Conservation (phyloP, 2,329 filamentous ascomycete species). For the Cadophora malorum region DNA sequence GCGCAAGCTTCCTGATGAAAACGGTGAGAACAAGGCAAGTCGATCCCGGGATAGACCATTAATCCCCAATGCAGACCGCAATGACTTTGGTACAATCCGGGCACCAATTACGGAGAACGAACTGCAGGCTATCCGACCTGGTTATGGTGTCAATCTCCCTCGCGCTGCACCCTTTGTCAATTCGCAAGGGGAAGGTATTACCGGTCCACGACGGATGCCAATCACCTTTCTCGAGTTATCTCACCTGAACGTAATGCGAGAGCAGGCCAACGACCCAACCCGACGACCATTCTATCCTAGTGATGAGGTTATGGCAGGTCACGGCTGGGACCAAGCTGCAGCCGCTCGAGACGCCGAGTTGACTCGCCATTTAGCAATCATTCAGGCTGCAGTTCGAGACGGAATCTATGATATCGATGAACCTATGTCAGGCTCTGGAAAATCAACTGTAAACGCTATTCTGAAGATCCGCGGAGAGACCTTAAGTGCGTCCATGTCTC, state of each 20-base stretch:
- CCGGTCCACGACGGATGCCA: not conserved
- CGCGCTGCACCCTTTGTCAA: not conserved
- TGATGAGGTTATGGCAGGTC: not conserved
- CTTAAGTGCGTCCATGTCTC: too few relatives aligned
- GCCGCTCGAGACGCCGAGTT: not conserved
- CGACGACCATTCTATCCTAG: too few relatives aligned
- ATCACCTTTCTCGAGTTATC: not conserved
- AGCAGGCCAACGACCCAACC: too few relatives aligned
- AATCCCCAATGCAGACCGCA: not conserved
- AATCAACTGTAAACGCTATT: not conserved
- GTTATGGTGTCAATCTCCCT: not conserved
- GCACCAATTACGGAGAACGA: not conserved
- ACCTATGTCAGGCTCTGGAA: not conserved
- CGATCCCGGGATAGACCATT: not conserved
- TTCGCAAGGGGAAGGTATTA: too few relatives aligned
- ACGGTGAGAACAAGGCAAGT: not conserved
- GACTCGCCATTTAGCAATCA: not conserved
- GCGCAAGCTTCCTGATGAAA: not conserved
- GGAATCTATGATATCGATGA: not conserved
- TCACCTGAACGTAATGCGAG: too few relatives aligned
- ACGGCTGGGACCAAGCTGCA: not conserved
- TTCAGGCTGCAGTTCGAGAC: not conserved
- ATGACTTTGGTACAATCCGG: not conserved
- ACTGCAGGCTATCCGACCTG: not conserved
- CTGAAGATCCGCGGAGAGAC: not conserved